These are phyloP conservation scores for Elasticomyces elasticus DNA, from an alignment of 495 filamentous ascomycete genomes.

Conservation along the genomic window DNA sequence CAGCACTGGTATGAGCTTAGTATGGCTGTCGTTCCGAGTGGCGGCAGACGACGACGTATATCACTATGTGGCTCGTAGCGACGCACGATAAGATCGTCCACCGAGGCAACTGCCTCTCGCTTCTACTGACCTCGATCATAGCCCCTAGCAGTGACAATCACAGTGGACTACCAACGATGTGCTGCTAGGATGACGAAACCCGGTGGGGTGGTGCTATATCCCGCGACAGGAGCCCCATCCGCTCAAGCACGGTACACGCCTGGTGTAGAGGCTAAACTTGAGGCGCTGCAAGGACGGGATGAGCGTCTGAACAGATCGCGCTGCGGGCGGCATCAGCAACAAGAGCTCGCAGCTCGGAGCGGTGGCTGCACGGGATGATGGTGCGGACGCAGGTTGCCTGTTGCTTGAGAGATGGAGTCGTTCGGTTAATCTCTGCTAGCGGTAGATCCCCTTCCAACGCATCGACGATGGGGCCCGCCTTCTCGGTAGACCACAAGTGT, in stretches of 20 bases:
- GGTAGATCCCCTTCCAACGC: too few relatives aligned
- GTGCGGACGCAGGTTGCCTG: too few relatives aligned
- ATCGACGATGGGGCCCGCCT: too few relatives aligned
- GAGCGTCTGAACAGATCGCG: not conserved
- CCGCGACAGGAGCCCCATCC: not conserved
- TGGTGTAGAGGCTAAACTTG: not conserved
- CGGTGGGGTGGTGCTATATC: not conserved
- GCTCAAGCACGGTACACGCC: not conserved
- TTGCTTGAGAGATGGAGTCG: too few relatives aligned
- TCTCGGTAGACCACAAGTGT: too few relatives aligned
- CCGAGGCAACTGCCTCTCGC: not conserved
- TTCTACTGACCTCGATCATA: not conserved
- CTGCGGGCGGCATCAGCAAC: not conserved
- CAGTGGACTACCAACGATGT: not conserved
- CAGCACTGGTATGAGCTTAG: too few relatives aligned
- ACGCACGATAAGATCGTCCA: not conserved
- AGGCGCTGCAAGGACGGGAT: not conserved
- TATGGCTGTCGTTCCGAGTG: too few relatives aligned
- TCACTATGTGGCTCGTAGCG: not conserved
- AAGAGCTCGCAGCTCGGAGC: not conserved
- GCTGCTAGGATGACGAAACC: not conserved
- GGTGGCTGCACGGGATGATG: not conserved
- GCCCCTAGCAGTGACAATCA: not conserved
- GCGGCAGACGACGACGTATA: not conserved
- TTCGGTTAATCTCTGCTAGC: too few relatives aligned